These are phyloP conservation scores for Ophiocordyceps camponoti-leonardi DNA, from an alignment of 2,329 filamentous ascomycete genomes.

Conservation along the genomic window DNA sequence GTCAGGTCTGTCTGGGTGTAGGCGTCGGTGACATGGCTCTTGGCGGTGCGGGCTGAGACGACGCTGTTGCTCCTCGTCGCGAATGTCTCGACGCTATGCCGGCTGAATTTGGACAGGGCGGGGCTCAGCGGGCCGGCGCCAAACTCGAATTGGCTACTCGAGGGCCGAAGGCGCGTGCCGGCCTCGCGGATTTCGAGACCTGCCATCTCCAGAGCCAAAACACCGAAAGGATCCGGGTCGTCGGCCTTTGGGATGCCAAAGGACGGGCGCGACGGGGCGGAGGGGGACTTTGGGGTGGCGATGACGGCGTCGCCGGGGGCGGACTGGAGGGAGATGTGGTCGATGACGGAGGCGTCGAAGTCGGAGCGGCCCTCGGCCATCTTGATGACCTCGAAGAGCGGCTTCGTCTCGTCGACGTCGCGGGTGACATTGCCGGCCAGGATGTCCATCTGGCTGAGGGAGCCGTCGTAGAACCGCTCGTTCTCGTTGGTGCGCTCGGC, in stretches of 20 bases:
- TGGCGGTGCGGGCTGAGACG: constrained; percentile 53
- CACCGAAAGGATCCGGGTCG: constrained; percentile 84
- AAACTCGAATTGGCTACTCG: constrained; percentile 70
- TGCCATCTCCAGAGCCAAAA: constrained; percentile 77
- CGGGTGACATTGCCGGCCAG: constrained; percentile 22
- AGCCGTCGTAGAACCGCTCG: constrained; percentile 61
- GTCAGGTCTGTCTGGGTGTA: constrained; percentile 44
- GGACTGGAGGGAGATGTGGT: constrained; percentile 43
- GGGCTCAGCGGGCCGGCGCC: constrained; percentile 63
- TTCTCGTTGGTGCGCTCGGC: constrained; percentile 55
- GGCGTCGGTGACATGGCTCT: constrained; percentile 53
- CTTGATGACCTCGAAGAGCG: constrained; percentile 69
- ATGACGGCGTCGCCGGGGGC: constrained; percentile 59
- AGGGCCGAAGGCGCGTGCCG: constrained; percentile 50
- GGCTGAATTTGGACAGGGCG: constrained; percentile 36
- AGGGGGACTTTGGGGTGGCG: constrained; percentile 23
- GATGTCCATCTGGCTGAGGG: constrained; percentile 54
- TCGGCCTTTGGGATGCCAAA: constrained; percentile 68
- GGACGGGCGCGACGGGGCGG: constrained; percentile 22
- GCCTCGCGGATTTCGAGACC: constrained; percentile 83
- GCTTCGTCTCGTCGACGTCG: constrained; percentile 33
- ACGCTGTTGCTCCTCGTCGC: constrained; percentile 50
- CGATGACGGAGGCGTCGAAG: constrained; percentile 51
- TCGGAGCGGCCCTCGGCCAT: constrained; percentile 71
- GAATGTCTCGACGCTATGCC: constrained; percentile 53